A percentile compares a stretch with the other conserved stretches of the same genome.
These are phyloP conservation scores for Mycena metata DNA, from an alignment of 768 basidiomycete genomes.

Conservation along the genomic window DNA sequence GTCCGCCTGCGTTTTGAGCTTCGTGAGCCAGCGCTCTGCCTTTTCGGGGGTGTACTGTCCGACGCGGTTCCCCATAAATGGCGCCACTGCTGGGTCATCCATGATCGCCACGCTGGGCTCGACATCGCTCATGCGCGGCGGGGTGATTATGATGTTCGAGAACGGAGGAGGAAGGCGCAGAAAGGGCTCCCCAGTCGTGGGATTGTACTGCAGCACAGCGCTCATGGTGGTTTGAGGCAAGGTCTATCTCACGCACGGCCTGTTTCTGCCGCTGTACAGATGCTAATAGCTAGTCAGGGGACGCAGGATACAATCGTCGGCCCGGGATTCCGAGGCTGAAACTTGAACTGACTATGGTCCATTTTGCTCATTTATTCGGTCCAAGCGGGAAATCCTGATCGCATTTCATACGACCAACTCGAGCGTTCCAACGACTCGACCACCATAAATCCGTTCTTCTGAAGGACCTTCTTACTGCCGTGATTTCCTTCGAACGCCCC, in stretches of 20 bases:
- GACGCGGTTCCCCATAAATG: constrained; percentile 26
- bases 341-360: too few species aligned
- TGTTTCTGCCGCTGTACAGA: too few species aligned
- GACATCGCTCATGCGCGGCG: constrained; percentile 60
- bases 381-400: too few species aligned
- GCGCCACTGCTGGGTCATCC: constrained; percentile 13
- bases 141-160: constrained; percentile 62
- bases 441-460: constrained; percentile 29
- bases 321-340: too few species aligned
- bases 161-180: constrained; percentile 62
- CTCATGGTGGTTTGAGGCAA: not conserved
- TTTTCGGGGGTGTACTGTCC: constrained; percentile 4
- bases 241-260: too few species aligned
- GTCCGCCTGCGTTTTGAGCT: constrained; percentile 25
- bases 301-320: too few species aligned
- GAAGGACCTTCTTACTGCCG: constrained; percentile 31
- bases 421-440: constrained; percentile 20
- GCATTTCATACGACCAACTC: too few species aligned
- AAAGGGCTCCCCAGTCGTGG: constrained; percentile 61
- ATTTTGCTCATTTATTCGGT: too few species aligned
- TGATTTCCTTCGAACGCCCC: constrained; percentile 41
- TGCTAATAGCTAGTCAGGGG: too few species aligned
- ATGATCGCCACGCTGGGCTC: constrained; percentile 38
- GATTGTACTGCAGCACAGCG: constrained; percentile 46
- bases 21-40: constrained; percentile 31